Conservation (phyloP, 495 filamentous ascomycete species). For the Astrothelium macrocarpum region DNA sequence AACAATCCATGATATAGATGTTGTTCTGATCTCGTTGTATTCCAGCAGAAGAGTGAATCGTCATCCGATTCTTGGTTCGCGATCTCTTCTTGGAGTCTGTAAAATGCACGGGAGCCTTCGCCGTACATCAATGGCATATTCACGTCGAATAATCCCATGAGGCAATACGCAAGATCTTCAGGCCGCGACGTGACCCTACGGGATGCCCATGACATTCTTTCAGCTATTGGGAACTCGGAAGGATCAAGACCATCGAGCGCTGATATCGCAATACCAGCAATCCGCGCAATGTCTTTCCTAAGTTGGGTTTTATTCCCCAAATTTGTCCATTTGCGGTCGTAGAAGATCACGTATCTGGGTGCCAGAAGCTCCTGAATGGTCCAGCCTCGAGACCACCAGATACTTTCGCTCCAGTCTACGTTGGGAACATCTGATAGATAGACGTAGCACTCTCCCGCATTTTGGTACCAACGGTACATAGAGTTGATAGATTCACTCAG, state of each 20-base stretch:
- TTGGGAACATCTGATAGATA: neutral
- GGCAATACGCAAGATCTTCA: constrained; percentile 20
- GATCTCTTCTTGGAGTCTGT: constrained; percentile 19
- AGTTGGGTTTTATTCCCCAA: neutral
- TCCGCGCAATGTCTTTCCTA: neutral
- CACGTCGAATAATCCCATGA: constrained; percentile 18
- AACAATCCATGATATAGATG: neutral
- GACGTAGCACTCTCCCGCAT: neutral
- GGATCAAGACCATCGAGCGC: neutral
- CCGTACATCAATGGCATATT: constrained; percentile 22
- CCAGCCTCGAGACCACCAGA: neutral
- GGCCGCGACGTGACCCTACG: constrained; percentile 7
- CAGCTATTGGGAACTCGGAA: neutral
- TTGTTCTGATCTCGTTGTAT: neutral
- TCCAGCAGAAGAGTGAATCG: neutral
- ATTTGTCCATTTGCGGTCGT: constrained; percentile 2
- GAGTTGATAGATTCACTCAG: constrained; percentile 12
- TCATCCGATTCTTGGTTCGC: neutral
- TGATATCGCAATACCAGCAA: neutral
- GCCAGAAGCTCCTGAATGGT: constrained; percentile 14
- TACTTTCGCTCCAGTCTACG: neutral
- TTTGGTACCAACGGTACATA: constrained; percentile 12
- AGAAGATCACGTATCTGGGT: constrained; percentile 4
- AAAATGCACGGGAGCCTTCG: constrained; percentile 15
- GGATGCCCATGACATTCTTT: constrained; percentile 18